phyloP scores from a whole-genome alignment of 2,329 filamentous ascomycete species.

The Amylocarpus encephaloides region DNA sequence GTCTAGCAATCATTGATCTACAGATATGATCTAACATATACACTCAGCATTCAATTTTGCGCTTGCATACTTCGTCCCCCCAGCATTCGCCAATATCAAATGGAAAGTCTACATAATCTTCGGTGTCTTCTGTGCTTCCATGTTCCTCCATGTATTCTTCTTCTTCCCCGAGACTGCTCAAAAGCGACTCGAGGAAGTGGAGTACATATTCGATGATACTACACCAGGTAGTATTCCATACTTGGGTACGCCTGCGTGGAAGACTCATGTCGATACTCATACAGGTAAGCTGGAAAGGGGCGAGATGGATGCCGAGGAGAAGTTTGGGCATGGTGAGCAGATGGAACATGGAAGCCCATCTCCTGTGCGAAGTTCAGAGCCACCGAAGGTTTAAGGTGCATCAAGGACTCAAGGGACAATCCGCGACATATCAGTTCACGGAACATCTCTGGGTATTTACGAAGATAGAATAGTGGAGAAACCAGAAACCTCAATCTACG shows the following conservation, averaged over 20 bases:
- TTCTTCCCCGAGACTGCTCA: conserved; percentile 51
- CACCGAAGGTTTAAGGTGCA: too few relatives aligned
- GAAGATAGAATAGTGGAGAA: too few relatives aligned
- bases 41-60: conserved; percentile 41
- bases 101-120: conserved; percentile 50
- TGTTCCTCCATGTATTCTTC: conserved; percentile 47
- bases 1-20: background rate
- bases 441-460: too few relatives aligned
- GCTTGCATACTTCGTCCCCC: conserved; percentile 42
- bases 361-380: too few relatives aligned
- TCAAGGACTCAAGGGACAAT: too few relatives aligned
- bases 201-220: conserved; percentile 40
- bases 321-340: background rate
- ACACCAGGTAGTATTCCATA: conserved; percentile 25
- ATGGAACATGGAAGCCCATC: too few relatives aligned
- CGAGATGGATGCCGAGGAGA: conserved; percentile 24
- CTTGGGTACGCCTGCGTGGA: conserved; percentile 28
- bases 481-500: too few relatives aligned
- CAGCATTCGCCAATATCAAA: conserved; percentile 39
- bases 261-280: conserved; percentile 24
- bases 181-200: conserved; percentile 49
- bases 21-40: background rate
- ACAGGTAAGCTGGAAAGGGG: conserved; percentile 22
- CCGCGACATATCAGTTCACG: too few relatives aligned
- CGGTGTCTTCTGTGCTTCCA: conserved; percentile 44